These are phyloP conservation scores for Cryptococcus sp. DNA, from an alignment of 1,284 basidiomycete genomes.

Conservation along the genomic window DNA sequence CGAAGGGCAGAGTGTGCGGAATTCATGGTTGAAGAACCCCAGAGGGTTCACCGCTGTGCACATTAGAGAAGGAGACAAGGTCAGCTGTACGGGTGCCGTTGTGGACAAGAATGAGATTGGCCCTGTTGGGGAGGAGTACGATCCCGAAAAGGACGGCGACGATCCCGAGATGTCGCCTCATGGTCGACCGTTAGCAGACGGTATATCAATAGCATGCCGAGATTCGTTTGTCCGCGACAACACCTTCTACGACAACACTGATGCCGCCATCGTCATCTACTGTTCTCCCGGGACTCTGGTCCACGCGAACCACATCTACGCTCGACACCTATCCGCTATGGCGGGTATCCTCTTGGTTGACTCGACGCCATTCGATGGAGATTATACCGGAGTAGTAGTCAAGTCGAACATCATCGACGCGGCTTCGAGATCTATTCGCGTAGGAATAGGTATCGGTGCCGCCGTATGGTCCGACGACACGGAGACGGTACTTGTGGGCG, in stretches of 20 bases:
- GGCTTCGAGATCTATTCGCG: conserved; percentile 48
- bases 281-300: conserved; percentile 55
- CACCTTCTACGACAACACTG: conserved; percentile 51
- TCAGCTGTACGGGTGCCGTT: conserved; percentile 46
- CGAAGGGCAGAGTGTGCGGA: conserved; percentile 47
- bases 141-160: conserved; percentile 47
- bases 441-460: conserved; percentile 56
- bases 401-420: conserved; percentile 53
- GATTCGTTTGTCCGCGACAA: conserved; percentile 50
- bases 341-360: conserved; percentile 57
- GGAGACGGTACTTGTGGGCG: conserved; percentile 49
- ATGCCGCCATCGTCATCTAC: conserved; percentile 54
- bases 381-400: conserved; percentile 52
- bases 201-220: conserved; percentile 51
- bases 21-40: conserved; percentile 46
- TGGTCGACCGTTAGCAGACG: conserved; percentile 53
- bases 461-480: conserved; percentile 54
- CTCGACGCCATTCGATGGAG: conserved; percentile 52
- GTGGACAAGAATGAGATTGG: conserved; percentile 53
- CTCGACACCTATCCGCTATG: conserved; percentile 45
- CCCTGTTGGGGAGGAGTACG: conserved; percentile 54
- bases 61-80: conserved; percentile 52
- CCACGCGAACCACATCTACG: conserved; percentile 49
- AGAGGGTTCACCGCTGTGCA: conserved; percentile 54
- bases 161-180: conserved; percentile 52